These are phyloP conservation scores for Sarcomyxa edulis DNA, from an alignment of 768 basidiomycete species.

Conservation along the genomic window DNA sequence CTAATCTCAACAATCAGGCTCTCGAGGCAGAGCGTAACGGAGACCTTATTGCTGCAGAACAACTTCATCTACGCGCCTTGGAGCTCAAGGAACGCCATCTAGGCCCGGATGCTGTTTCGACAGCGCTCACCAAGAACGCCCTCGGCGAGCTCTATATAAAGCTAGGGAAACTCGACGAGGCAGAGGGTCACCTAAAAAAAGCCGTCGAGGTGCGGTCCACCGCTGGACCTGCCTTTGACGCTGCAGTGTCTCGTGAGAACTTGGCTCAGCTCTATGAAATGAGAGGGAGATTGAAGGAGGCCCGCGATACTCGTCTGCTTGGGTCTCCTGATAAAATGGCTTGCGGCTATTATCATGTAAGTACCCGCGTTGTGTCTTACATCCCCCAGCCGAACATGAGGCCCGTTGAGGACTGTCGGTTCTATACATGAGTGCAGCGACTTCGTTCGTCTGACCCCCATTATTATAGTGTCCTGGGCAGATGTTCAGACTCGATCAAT, in stretches of 20 bases:
- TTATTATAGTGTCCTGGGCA: constrained; percentile 19
- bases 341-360: not conserved
- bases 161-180: constrained; percentile 27
- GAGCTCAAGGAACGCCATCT: constrained; percentile 16
- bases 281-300: constrained; percentile 21
- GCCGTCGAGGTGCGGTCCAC: constrained; percentile 21
- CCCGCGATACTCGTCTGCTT: constrained; percentile 21
- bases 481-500: constrained; percentile 8
- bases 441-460: not conserved
- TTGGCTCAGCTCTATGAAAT: constrained; percentile 29
- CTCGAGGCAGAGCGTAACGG: constrained; percentile 4
- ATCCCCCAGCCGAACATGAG: too few species aligned
- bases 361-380: not conserved
- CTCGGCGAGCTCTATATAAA: constrained; percentile 30
- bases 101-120: constrained; percentile 16
- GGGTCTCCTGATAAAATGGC: constrained; percentile 17
- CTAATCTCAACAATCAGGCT: constrained; percentile 5
- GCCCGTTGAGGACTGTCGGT: too few species aligned
- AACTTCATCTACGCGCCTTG: constrained; percentile 23
- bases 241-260: constrained; percentile 14
- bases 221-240: constrained; percentile 20
- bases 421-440: not conserved
- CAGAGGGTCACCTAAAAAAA: constrained; percentile 28
- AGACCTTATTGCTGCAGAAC: constrained; percentile 19
- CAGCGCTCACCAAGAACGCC: constrained; percentile 25